Evolutionary conservation across 1,284 basidiomycete genomes (phyloP), one percentile per base, ranked within the genome.

Genomic region (Austropuccinia psidii): DNA sequence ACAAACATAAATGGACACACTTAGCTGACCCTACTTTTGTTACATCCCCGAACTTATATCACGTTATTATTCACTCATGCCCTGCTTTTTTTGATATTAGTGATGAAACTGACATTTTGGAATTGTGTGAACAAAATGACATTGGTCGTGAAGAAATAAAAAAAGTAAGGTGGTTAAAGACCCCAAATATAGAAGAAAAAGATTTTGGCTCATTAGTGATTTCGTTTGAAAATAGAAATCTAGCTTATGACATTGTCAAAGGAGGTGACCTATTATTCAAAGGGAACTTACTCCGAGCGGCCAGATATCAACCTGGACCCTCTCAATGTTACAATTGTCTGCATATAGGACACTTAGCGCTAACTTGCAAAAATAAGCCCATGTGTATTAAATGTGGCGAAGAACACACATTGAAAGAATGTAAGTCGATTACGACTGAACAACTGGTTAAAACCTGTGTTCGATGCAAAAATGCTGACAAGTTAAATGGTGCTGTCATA

Each of bases 1-100:
- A 67, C 35, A 67, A 67, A 47, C 64, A 67, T 15, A 1, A n/a
- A 1, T 67, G 64, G 64, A 67, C 47, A 21, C 19, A 21, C 4
- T 17, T 50, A 4, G 35, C 47, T 35, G 8, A 67, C 29, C 43
- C 24, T 4, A 24, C 19, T 3, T 54, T 67, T 4, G 21, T 50
- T 24, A 67, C 64, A 1, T 8, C 24, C 8, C 47, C 31, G 24
- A 24, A 35, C 19, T 29, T 31, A 19, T 49, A 52, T 24, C 49
- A 31, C n/a, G 47, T 54, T 35, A 17, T 67, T 21, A 24, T 67
- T 4, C 43, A 67, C 49, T 67, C 43, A 11, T 27, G 27, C 27
- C 31, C 64, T 4, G n/a, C 49, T 9, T 27, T 19, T 21, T 11
- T 64, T 50, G 45, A 67, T 4, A 24, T 54, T 1, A 4, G 41